These are phyloP conservation scores for Podaxis sp. DNA, from an alignment of 768 basidiomycete species.

Conservation along the genomic window DNA sequence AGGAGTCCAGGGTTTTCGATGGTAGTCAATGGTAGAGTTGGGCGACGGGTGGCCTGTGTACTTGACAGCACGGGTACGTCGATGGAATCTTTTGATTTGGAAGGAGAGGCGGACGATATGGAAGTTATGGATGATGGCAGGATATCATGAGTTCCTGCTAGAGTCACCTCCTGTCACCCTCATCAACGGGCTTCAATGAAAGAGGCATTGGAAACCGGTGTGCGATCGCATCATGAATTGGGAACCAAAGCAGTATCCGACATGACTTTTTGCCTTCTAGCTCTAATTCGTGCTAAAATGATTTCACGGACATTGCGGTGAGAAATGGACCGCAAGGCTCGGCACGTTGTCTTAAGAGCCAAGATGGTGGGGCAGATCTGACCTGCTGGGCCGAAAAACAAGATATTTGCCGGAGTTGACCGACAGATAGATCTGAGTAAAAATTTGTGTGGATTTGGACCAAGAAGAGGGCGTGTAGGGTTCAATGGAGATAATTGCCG, in stretches of 20 bases:
- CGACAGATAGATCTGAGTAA: slow-evolving; percentile 23
- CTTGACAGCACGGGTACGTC: slow-evolving; percentile 61
- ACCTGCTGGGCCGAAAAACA: slow-evolving; percentile 1
- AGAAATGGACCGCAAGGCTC: slow-evolving; percentile 36
- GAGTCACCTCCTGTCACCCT: slow-evolving; percentile 9
- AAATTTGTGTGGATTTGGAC: slow-evolving; percentile 27
- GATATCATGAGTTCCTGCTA: slow-evolving; percentile 22
- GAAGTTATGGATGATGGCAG: slow-evolving; percentile 38
- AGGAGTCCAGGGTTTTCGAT: slow-evolving; percentile 53
- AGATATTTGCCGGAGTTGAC: slow-evolving; percentile 20
- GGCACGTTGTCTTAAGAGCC: slow-evolving; percentile 7
- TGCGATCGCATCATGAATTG: slow-evolving; percentile 25
- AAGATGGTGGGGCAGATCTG: slow-evolving; percentile 14
- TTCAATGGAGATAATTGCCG: slow-evolving; percentile 40
- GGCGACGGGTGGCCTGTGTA: slow-evolving; percentile 75
- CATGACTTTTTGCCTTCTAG: slow-evolving; percentile 37
- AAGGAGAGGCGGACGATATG: slow-evolving; percentile 60
- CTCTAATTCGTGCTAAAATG: slow-evolving; percentile 36
- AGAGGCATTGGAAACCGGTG: slow-evolving; percentile 24
- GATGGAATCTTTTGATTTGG: slow-evolving; percentile 78
- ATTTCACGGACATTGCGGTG: slow-evolving; percentile 43
- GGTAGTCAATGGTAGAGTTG: slow-evolving; percentile 72
- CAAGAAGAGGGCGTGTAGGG: slow-evolving; percentile 26
- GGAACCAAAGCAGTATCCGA: slow-evolving; percentile 31
- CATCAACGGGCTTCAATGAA: slow-evolving; percentile 30